Conservation (phyloP, 2,329 filamentous ascomycete genomes). For the Claviceps fusiformis region DNA sequence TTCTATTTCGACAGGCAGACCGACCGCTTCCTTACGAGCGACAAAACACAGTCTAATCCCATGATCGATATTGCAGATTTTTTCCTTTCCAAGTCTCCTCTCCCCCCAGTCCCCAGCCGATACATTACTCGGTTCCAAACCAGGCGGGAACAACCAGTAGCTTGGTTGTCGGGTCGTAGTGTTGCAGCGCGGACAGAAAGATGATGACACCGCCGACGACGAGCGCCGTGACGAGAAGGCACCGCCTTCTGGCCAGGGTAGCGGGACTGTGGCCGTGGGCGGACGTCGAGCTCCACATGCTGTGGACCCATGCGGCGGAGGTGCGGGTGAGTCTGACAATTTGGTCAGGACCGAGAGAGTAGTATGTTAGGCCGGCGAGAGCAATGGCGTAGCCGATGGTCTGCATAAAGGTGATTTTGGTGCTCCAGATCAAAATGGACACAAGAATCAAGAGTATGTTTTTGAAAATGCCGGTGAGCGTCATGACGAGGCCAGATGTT, state of each 20-base stretch:
- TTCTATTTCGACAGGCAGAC: too few species aligned
- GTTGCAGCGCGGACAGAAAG: slow-evolving; percentile 7
- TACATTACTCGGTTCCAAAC: slow-evolving; percentile 7
- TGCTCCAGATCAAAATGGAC: slow-evolving; percentile 67
- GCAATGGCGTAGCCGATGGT: slow-evolving; percentile 67
- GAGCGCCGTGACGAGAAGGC: slow-evolving; percentile 7
- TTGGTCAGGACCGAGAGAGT: slow-evolving; percentile 29
- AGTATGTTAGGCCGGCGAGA: slow-evolving; percentile 34
- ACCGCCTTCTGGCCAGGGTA: slow-evolving; percentile 4
- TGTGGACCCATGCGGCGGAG: slow-evolving; percentile 12
- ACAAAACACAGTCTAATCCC: too few species aligned
- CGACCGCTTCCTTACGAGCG: too few species aligned
- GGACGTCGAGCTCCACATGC: slow-evolving; percentile 11
- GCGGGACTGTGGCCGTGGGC: slow-evolving; percentile 6
- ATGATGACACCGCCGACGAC: slow-evolving; percentile 8
- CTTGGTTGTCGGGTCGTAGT: slow-evolving; percentile 3
- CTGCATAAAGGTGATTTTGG: slow-evolving; percentile 56
- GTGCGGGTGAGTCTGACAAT: slow-evolving; percentile 13
- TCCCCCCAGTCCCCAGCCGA: too few species aligned
- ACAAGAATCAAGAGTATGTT: slow-evolving; percentile 69
- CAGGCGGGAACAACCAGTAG: slow-evolving; percentile 1
- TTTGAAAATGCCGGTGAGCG: slow-evolving; percentile 75
- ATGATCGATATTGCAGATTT: too few species aligned
- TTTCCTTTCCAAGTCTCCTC: too few species aligned
- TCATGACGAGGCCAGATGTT: slow-evolving; percentile 75